Evolutionary conservation across 805 yeast genomes (phyloP).

Genomic region (Starmerella davenportii): DNA sequence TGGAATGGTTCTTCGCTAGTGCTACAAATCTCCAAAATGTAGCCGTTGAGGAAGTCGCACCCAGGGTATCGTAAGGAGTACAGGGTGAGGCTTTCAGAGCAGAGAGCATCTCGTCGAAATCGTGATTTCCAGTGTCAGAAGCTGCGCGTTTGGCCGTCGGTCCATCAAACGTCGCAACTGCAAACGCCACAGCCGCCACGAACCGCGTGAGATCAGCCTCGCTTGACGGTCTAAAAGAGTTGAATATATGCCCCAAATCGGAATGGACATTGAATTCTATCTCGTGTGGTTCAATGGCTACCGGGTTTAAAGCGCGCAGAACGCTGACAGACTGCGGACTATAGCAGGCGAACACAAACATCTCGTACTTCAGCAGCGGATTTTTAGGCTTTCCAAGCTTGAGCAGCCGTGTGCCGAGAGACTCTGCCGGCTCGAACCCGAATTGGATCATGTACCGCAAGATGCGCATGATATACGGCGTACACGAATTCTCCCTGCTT

Average conservation of each 20-base stretch:
- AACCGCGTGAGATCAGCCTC: constrained; percentile 7
- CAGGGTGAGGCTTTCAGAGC: not conserved
- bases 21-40: not conserved
- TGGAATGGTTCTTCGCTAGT: not conserved
- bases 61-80: not conserved
- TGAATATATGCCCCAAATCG: not conserved
- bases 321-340: constrained; percentile 1
- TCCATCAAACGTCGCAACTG: not conserved
- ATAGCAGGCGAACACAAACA: constrained; percentile 4
- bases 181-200: constrained; percentile 5
- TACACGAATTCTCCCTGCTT: constrained; percentile 8
- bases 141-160: not conserved
- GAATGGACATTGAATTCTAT: constrained; percentile 7
- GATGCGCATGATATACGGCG: constrained; percentile 7
- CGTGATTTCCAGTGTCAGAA: not conserved
- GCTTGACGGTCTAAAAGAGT: constrained; percentile 8
- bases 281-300: constrained; percentile 3
- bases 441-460: not conserved
- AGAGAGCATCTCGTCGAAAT: not conserved
- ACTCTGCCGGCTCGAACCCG: not conserved
- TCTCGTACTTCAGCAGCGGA: constrained; percentile 4
- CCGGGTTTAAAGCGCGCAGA: not conserved
- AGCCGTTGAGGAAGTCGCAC: not conserved
- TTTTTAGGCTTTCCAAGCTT: constrained; percentile 2
- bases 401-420: constrained; percentile 1